These are phyloP conservation scores for Dactylellina parvicollis DNA, from an alignment of 2,329 filamentous ascomycete genomes.

Conservation along the genomic window DNA sequence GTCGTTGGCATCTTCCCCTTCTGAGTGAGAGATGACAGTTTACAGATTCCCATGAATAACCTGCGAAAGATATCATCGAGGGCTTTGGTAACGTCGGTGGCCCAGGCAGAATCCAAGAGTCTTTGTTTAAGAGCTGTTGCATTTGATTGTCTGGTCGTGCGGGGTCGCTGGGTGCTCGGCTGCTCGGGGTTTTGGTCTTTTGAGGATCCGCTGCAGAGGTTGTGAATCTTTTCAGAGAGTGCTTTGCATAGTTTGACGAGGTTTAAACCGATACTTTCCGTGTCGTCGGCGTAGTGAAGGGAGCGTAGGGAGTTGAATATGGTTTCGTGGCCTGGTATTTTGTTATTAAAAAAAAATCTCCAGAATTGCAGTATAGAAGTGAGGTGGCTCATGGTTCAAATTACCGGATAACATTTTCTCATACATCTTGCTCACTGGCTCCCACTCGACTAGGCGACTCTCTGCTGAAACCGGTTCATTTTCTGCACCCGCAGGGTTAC, in stretches of 20 bases:
- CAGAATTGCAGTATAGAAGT: not conserved
- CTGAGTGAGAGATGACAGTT: slow-evolving; percentile 9
- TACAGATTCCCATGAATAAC: slow-evolving; percentile 37
- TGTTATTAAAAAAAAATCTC: not conserved
- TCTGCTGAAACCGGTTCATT: not conserved
- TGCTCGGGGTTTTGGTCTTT: slow-evolving; percentile 1
- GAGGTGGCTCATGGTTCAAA: not conserved
- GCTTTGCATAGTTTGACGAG: slow-evolving; percentile 35
- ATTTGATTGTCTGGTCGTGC: slow-evolving; percentile 32
- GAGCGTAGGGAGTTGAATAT: slow-evolving; percentile 30
- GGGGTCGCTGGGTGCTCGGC: slow-evolving; percentile 1
- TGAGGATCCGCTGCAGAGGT: slow-evolving; percentile 8
- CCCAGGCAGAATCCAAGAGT: slow-evolving; percentile 36
- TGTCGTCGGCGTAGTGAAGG: slow-evolving; percentile 30
- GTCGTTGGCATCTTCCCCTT: slow-evolving; percentile 5
- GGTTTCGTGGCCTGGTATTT: slow-evolving; percentile 4
- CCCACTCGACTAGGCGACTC: slow-evolving; percentile 23
- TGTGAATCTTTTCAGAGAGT: slow-evolving; percentile 30
- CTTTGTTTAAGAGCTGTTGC: slow-evolving; percentile 10
- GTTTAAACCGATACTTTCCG: slow-evolving; percentile 5
- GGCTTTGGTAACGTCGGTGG: slow-evolving; percentile 16
- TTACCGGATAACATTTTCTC: slow-evolving; percentile 25
- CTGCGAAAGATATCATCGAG: slow-evolving; percentile 45
- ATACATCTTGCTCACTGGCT: slow-evolving; percentile 37
- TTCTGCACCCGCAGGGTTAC: not conserved